These are phyloP conservation scores for Wickerhamomyces subpelliculosus DNA, from an alignment of 805 yeast species.

Conservation along the genomic window DNA sequence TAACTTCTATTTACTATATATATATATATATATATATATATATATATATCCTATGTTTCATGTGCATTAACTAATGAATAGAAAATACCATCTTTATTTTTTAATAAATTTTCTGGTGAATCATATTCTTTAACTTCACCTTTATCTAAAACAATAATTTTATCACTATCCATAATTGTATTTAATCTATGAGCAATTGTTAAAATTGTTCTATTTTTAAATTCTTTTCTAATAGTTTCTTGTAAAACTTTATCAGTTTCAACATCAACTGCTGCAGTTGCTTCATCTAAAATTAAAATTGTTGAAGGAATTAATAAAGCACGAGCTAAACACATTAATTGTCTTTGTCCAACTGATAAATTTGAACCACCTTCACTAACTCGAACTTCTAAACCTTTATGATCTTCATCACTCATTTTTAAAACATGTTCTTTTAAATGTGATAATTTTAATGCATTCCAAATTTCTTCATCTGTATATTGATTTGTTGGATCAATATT, in stretches of 20 bases:
- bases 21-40: too few species aligned
- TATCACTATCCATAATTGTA: constrained; percentile 76
- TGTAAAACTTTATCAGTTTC: constrained; percentile 76
- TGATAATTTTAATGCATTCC: constrained; percentile 73
- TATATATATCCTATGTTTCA: background rate
- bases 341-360: constrained; percentile 72
- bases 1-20: too few species aligned
- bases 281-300: constrained; percentile 72
- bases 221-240: constrained; percentile 69
- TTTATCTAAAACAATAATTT: constrained; percentile 66
- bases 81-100: constrained; percentile 62
- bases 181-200: constrained; percentile 83
- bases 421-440: constrained; percentile 65
- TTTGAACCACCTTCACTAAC: constrained; percentile 65
- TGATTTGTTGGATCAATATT: constrained; percentile 77
- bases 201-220: constrained; percentile 68
- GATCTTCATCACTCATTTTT: constrained; percentile 46
- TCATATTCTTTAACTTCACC: constrained; percentile 77
- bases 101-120: constrained; percentile 58
- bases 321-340: constrained; percentile 74
- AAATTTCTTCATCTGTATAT: constrained; percentile 69
- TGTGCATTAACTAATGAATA: constrained; percentile 67
- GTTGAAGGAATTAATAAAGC: constrained; percentile 61
- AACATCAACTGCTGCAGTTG: constrained; percentile 86
- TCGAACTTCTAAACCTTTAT: constrained; percentile 46